Evolutionary conservation across 345 rosid genomes (phyloP).

Genomic region (Adansonia digitata): DNA sequence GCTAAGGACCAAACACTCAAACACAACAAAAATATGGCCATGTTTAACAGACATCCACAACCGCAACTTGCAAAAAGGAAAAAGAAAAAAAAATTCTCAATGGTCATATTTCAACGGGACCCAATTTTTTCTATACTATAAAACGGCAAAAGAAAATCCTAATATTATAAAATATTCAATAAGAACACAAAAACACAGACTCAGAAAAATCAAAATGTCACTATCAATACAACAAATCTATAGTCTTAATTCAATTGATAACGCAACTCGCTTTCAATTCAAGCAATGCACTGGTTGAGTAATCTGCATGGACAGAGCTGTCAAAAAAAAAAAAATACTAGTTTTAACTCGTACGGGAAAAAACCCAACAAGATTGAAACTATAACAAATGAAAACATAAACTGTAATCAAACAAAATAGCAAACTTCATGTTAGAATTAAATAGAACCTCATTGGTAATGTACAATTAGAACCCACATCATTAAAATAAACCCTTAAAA

Average conservation of each 20-base stretch:
- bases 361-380: conserved; percentile 19
- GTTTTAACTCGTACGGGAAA: conserved; percentile 10
- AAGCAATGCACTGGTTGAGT: conserved; percentile 19
- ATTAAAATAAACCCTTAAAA: background rate
- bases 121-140: conserved; percentile 18
- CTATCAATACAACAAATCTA: conserved; percentile 27
- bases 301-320: conserved; percentile 3
- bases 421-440: conserved; percentile 2
- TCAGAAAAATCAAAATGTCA: conserved; percentile 30
- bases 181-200: conserved; percentile 3
- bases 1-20: conserved; percentile 39
- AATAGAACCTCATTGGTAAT: conserved; percentile 11
- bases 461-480: conserved; percentile 5
- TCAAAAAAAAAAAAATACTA: conserved; percentile 4
- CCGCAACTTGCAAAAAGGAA: conserved; percentile 45
- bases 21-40: conserved; percentile 42
- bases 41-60: conserved; percentile 42
- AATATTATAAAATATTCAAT: conserved; percentile 24
- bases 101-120: conserved; percentile 24
- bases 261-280: conserved; percentile 28
- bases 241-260: conserved; percentile 21
- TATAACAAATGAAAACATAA: background rate
- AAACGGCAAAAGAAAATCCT: conserved; percentile 17
- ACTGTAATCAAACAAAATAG: background rate
- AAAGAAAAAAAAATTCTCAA: conserved; percentile 11